Evolutionary conservation across 768 basidiomycete genomes (phyloP), one percentile per base, ranked within the genome.

Genomic region (Naganishia kalamii): DNA sequence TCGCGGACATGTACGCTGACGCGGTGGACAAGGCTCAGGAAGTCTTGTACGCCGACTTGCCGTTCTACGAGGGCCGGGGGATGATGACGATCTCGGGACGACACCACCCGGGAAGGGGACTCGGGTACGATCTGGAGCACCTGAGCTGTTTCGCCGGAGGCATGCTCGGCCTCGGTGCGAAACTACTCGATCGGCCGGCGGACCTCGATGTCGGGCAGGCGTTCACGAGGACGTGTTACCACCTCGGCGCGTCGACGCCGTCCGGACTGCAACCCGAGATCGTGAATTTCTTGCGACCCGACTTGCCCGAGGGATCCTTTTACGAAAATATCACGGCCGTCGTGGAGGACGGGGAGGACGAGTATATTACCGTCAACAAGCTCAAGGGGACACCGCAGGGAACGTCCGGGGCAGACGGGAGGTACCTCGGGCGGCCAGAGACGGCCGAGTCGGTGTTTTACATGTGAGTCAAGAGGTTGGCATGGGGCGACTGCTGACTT

Each of bases 131-230:
- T 29, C 29, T 64, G 0, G 29, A 40, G n/a, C 50, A 29, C 27
- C 17, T 67, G 65, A 76, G 77, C 0, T 79, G 78, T 67, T 81
- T 80, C 67, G 78, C 77, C 3, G 80, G 80, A 10, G 81, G 73
- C 0, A 81, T 81, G 80, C 70, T 81, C 12, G 79, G 77, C n/a
- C 73, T 81, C 29, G 81, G 81, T 11, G 68, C 78, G 0, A 71
- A 70, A 40, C 66, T 81, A 8, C 69, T 81, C 25, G 57, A 72
- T 37, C 70, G 80, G 1, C 63, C 69, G n/a, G 59, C 70, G 17
- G 81, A 81, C 65, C 66, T 80, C 19, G n/a, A 37, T 4, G 43
- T 37, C 7, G 76, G 73, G 3, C 52, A 69, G 25, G 57, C 70
- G 33, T 57, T 57, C 21, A 57, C 54, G 21, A 23, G 30, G 41